Evolutionary conservation across 352 stramenopile genomes (phyloP), one percentile per base, ranked within the genome.

Genomic region (Phytophthora litchii): DNA sequence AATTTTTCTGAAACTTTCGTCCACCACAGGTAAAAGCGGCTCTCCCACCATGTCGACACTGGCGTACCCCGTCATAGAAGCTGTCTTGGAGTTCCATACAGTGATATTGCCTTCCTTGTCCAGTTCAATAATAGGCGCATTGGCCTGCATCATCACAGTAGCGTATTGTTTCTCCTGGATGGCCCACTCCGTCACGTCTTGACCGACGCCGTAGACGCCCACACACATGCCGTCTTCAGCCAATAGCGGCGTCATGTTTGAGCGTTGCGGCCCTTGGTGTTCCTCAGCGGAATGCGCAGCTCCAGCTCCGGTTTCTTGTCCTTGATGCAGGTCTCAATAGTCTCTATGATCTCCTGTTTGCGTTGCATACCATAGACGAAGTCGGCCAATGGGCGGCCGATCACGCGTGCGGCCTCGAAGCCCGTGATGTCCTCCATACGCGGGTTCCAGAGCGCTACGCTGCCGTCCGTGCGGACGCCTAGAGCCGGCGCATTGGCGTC

Each of bases 41-140:
- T 72, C 59, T 5, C 80, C 80, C 44, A 88, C 67, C 46, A 88
- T 81, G 16, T 88, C 72, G 4, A 62, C 62, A 47, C 59, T 79
- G 10, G 58, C 43, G 42, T 80, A 88, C 0, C 79, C 80, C 21
- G 76, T 90, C 61, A 90, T 74, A 11, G 70, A 75, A 12, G 60
- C 73, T 13, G 77, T 73, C 56, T 83, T 87, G 41, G 59, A 61
- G 49, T 91, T 91, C 82, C 82, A 91, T 32, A 86, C 76, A 14
- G 74, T 86, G 43, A 91, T 84, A 45, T 80, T 72, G 0, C 72
- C 82, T n/a, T 92, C 69, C 49, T 77, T 78, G 57, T 94, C 83
- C 31, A 92, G 68, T 51, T 89, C 85, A 51, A 94, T 87, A 23
- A 92, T 92, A 2, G 83, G 78, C 43, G 80, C 76, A 53, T 92